Base-by-base conservation (phyloP, 2,329 filamentous ascomycete genomes). In the Fusarium anguioides region DNA sequence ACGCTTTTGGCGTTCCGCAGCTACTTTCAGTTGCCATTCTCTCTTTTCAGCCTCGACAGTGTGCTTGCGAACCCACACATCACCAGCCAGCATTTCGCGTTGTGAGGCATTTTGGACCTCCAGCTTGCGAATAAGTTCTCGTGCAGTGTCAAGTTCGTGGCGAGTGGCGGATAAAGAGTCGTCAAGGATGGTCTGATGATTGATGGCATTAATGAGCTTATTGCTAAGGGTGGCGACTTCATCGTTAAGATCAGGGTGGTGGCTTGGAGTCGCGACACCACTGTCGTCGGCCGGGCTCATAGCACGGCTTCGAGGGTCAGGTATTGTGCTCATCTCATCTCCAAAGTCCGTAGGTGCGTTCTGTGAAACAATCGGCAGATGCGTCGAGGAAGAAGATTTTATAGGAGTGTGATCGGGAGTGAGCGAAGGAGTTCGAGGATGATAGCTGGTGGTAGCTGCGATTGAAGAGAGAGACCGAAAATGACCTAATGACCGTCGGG, bases 171-270 rank as follows among this genome's bases (percentile, higher is more conserved):
- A 91, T 18, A 99, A 83, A 12, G 89, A 92, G 78, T 99, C 96
- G 78, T 98, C 96, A 41, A 99, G 86, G 21, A 87, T 90, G 9
- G 94, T 97, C 79, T 97, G 94, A 78, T 97, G 91, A 76, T 99
- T 99, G 80, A 99, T 97, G 41, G 96, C 95, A 75, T 96, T 95
- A 72, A 99, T 95, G 66, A 99, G 88, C 79, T 99, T 99, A 46
- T 94, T 95, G 80, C 94, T 98, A 29, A 99, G 83, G 8, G 92
- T 89, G 9, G 95, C 92, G 26, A 99, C 93, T 79, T 98, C 96
- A 58, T 86, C 82, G 67, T 84, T 84, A 21, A 89, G 79, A 56
- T 87, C 87, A 7, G 86, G 84, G 62, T 87, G 85, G 41, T 82
- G 83, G 8, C 74, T 72, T 2, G 79, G 76, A 40, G 72, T 74